Base-by-base conservation (phyloP, 768 basidiomycete species). In the Mycena amicta region DNA sequence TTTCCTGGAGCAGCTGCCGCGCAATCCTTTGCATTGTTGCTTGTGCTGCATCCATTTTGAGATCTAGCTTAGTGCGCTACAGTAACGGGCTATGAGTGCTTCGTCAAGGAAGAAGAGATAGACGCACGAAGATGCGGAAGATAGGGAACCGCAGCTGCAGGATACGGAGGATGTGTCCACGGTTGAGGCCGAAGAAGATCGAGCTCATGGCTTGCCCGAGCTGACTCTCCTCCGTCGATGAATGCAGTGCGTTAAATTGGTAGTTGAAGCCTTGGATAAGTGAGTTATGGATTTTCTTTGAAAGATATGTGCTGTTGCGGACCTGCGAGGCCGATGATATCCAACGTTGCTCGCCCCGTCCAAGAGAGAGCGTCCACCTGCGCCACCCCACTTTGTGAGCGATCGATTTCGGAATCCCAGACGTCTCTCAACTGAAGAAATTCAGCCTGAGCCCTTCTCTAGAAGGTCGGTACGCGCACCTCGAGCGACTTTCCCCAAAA, bases 271-370 rank as follows among this genome's bases (percentile, higher is more conserved):
- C 57, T 53, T 16, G n/a, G 25, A 50, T 3, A 2, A 3, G 25
- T 22, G 31, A 16, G 33, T 37, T 20, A 12, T 8, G 6, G 1
- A 11, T n/a, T n/a, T n/a, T 18, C 3, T 5, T 70, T 1, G 75
- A 77, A 74, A 81, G 72, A 62, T 82, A 81, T 4, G 80, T 80
- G 53, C 71, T 74, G 55, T 81, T 70, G 12, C 80, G 70, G 20
- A 80, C 63, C 18, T 71, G 76, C 60, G 20, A 61, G 60, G 2
- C 60, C 60, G 25, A 61, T 61, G 3, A 61, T 46, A 25, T 61
- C 60, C 26, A 83, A 67, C 3, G 83, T 60, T 65, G 82, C 83
- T 3, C 75, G 72, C 4, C 76, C 76, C 1, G 61, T 63, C 2
- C 75, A 51, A 5, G 41, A 63, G n/a, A 69, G 67, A 57, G 74